Conservation (phyloP, 306 rosid genomes). For the Gleditsia sinensis region DNA sequence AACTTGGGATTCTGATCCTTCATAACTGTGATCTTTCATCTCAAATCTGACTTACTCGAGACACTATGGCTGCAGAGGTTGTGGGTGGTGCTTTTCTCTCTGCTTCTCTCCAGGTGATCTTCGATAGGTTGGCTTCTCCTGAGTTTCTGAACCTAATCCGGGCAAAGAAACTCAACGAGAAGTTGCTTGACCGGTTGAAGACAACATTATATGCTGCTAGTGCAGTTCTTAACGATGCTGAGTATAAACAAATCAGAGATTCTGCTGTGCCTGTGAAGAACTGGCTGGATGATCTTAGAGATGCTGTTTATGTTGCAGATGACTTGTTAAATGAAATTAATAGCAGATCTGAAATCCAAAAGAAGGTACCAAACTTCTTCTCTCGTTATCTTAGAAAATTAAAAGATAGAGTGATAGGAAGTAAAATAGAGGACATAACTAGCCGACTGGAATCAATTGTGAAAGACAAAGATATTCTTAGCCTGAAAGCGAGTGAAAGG, state of each 20-base stretch:
- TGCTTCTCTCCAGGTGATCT: neutral
- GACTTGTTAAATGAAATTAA: conserved; percentile 30
- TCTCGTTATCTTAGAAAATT: neutral
- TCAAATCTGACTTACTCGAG: neutral
- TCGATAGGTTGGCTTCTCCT: conserved; percentile 13
- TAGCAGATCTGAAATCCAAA: neutral
- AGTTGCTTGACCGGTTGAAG: too few species aligned
- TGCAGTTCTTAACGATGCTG: too few species aligned
- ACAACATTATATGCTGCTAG: neutral
- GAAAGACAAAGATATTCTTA: too few species aligned
- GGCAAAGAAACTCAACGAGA: neutral
- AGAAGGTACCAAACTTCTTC: neutral
- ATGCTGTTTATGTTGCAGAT: too few species aligned
- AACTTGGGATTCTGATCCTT: too few species aligned
- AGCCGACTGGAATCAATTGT: conserved; percentile 6
- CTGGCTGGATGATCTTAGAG: too few species aligned
- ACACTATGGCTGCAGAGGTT: neutral
- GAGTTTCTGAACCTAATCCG: conserved; percentile 7
- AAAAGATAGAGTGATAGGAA: neutral
- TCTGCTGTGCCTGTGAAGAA: too few species aligned
- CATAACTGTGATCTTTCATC: too few species aligned
- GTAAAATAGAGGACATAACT: neutral
- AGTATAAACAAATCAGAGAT: too few species aligned
- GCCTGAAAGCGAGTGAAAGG: neutral
- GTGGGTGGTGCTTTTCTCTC: conserved; percentile 13